Percentiles rank a stretch among this genome's conserved stretches.
Evolutionary conservation across 306 rosid species (phyloP).

Genomic region (Oxytropis ochrocephala): DNA sequence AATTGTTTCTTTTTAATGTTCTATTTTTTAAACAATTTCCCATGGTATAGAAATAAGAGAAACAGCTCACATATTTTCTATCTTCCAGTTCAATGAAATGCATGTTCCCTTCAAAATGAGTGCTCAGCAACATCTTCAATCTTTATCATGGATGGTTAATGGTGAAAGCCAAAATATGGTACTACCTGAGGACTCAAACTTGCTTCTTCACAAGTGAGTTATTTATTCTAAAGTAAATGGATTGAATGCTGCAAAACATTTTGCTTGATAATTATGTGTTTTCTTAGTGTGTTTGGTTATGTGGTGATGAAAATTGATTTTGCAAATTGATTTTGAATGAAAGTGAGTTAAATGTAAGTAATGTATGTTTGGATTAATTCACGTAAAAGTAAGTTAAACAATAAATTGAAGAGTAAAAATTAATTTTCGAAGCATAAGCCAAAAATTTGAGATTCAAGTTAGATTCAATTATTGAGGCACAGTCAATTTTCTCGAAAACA

Average conservation of each 20-base stretch:
- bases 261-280: background rate
- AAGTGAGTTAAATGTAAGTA: no score
- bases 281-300: no score
- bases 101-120: constrained; percentile 60
- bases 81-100: constrained; percentile 69
- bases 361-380: no score
- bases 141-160: constrained; percentile 57
- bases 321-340: no score
- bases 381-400: no score
- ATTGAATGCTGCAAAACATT: background rate
- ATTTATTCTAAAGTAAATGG: background rate
- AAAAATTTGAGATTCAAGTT: no score
- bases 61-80: background rate
- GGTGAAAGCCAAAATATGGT: constrained; percentile 35
- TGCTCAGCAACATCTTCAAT: constrained; percentile 67
- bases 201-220: constrained; percentile 61
- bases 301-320: no score
- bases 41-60: background rate
- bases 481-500: no score
- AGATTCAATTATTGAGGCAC: no score
- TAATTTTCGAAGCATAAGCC: no score
- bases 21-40: background rate
- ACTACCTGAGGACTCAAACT: constrained; percentile 53
- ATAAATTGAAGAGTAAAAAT: no score
- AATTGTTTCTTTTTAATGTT: background rate